Evolutionary conservation across 2,329 filamentous ascomycete species (phyloP).

Genomic region (Clathrospora elynae): DNA sequence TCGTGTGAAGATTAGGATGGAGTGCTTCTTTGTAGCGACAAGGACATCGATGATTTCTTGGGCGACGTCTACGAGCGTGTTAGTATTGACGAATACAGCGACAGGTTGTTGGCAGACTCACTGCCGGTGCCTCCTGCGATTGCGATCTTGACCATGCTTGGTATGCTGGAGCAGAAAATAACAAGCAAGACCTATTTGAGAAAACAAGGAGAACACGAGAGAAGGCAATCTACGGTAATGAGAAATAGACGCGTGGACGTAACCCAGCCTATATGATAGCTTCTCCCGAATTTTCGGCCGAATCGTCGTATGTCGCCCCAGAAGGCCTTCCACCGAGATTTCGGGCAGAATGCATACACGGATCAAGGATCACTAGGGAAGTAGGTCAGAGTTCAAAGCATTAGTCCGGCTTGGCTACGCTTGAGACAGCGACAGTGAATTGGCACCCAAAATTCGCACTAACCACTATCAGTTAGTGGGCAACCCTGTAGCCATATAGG

Average conservation of each 20-base stretch:
- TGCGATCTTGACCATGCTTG: constrained; percentile 22
- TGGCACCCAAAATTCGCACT: too few relatives aligned
- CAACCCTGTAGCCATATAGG: too few relatives aligned
- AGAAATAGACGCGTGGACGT: background rate
- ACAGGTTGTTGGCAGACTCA: background rate
- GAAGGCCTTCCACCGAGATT: too few relatives aligned
- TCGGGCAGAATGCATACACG: background rate
- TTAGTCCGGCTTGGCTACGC: too few relatives aligned
- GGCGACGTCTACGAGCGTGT: constrained; percentile 52
- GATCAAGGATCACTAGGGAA: too few relatives aligned
- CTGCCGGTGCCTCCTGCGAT: constrained; percentile 19
- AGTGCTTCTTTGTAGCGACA: constrained; percentile 54
- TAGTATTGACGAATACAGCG: background rate
- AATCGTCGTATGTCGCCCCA: too few relatives aligned
- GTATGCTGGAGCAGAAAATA: background rate
- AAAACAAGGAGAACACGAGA: background rate
- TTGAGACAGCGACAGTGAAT: too few relatives aligned
- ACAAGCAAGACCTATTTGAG: background rate
- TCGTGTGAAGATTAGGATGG: constrained; percentile 56
- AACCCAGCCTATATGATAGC: constrained; percentile 4
- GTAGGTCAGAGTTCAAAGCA: too few relatives aligned
- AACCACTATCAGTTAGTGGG: too few relatives aligned
- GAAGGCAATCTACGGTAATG: background rate
- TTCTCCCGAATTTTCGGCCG: constrained; percentile 12
- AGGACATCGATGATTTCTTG: constrained; percentile 59